phyloP scores from a whole-genome alignment of 2,329 filamentous ascomycete species.

The Thelonectria olida region DNA sequence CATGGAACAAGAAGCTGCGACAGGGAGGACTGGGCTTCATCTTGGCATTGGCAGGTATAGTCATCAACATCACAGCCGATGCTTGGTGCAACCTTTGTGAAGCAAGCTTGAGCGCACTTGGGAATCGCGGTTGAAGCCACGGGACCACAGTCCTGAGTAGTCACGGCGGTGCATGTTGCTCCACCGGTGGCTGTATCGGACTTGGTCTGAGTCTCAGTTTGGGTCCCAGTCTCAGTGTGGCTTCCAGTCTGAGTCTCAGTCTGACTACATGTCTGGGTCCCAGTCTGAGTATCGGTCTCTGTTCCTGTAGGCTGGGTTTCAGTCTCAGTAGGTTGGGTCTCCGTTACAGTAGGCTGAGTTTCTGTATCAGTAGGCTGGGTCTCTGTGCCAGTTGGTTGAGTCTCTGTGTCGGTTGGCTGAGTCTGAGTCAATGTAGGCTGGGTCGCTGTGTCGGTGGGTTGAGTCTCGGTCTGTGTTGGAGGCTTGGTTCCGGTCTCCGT shows the following conservation, averaged over 20 bases:
- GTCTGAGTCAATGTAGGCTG: no score
- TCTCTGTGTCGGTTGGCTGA: neutral
- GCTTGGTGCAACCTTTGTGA: slow-evolving; percentile 36
- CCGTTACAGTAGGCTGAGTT: neutral
- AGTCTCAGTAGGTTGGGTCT: neutral
- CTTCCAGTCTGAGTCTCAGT: neutral
- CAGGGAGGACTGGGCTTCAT: slow-evolving; percentile 33
- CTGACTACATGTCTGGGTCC: no score
- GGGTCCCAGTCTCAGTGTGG: neutral
- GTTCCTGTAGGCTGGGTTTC: neutral
- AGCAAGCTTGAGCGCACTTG: slow-evolving; percentile 41
- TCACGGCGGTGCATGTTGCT: slow-evolving; percentile 21
- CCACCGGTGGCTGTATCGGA: neutral
- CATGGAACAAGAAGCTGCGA: slow-evolving; percentile 39
- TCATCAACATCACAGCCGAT: slow-evolving; percentile 40
- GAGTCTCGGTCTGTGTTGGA: neutral
- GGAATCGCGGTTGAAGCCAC: slow-evolving; percentile 40
- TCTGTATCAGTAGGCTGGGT: neutral
- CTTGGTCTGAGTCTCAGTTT: neutral
- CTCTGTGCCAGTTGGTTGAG: neutral
- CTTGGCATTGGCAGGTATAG: slow-evolving; percentile 41
- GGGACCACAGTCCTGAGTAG: slow-evolving; percentile 36
- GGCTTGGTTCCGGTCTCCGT: slow-evolving; percentile 5
- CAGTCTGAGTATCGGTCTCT: no score
- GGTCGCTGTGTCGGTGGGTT: slow-evolving; percentile 1